Conservation (phyloP, 148 eudicot genomes). For the Pouteria glomerata region DNA sequence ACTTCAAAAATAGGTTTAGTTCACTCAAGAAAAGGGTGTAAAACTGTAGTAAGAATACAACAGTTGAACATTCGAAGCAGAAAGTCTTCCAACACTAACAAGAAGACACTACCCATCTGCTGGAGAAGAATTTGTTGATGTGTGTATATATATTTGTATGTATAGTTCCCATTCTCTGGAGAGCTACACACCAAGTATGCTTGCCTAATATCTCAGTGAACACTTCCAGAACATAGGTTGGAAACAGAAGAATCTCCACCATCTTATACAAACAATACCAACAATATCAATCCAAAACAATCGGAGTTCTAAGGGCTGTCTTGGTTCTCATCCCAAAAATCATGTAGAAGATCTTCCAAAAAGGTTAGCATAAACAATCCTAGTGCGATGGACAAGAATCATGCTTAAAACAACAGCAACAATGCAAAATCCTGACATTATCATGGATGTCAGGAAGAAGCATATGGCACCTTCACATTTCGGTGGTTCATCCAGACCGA, state of each 20-base stretch:
- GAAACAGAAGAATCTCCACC: background rate
- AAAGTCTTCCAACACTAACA: background rate
- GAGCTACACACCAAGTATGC: background rate
- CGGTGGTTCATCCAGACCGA: conserved; percentile 45
- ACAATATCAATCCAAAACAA: background rate
- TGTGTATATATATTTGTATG: no score
- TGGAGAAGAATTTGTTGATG: background rate
- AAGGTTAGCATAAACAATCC: conserved; percentile 59
- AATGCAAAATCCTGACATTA: conserved; percentile 74
- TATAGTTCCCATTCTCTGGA: background rate
- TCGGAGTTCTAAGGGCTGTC: background rate
- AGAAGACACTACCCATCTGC: background rate
- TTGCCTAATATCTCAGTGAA: background rate
- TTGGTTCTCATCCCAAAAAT: background rate
- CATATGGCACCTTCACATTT: conserved; percentile 77
- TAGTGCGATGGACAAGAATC: conserved; percentile 77
- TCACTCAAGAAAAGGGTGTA: no score
- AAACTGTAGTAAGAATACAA: background rate
- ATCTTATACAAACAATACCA: background rate
- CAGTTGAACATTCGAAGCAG: background rate
- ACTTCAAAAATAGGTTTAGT: no score
- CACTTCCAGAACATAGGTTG: background rate
- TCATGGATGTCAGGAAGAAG: conserved; percentile 70
- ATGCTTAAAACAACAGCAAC: conserved; percentile 55
- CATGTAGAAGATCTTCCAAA: conserved; percentile 56